phyloP scores from a whole-genome alignment of 2,329 filamentous ascomycete species.

The Paecilomyces niveus region DNA sequence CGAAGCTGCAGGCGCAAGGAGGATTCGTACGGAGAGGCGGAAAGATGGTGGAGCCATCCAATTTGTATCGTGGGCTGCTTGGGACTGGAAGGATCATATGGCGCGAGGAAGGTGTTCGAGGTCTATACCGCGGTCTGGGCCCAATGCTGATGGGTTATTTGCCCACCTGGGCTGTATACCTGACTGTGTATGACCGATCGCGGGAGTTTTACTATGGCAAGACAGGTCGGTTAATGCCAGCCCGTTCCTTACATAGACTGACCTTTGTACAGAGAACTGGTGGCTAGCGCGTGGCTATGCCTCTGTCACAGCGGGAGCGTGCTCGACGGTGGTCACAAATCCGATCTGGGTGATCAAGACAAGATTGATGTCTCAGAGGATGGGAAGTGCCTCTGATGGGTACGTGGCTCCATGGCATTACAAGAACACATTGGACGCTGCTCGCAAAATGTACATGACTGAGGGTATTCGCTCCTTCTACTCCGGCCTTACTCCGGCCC shows the following conservation, averaged over 20 bases:
- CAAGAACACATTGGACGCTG: conserved; percentile 79
- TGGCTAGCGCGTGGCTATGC: conserved; percentile 80
- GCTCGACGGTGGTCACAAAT: conserved; percentile 89
- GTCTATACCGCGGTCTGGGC: conserved; percentile 86
- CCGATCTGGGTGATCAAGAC: conserved; percentile 99
- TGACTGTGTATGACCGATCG: conserved; percentile 89
- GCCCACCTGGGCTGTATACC: conserved; percentile 97
- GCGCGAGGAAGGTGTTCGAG: conserved; percentile 77
- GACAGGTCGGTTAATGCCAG: conserved; percentile 46
- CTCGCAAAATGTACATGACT: conserved; percentile 87
- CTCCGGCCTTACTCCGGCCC: conserved; percentile 83
- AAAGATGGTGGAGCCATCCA: conserved; percentile 36
- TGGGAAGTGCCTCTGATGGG: conserved; percentile 46
- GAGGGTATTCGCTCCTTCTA: conserved; percentile 92
- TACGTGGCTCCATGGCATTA: conserved; percentile 70
- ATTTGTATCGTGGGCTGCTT: conserved; percentile 74
- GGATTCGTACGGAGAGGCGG: conserved; percentile 55
- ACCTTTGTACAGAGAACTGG: conserved; percentile 54
- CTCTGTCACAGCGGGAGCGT: conserved; percentile 82
- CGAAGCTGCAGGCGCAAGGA: conserved; percentile 91
- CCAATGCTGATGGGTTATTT: conserved; percentile 94
- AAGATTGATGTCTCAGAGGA: conserved; percentile 85
- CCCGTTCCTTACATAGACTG: conserved; percentile 3
- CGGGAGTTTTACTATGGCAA: conserved; percentile 65
- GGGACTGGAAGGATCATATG: conserved; percentile 83